A percentile compares a stretch with the other conserved stretches of the same genome.
Conservation (phyloP, 208 protist species). For the Leishmania braziliensis region DNA sequence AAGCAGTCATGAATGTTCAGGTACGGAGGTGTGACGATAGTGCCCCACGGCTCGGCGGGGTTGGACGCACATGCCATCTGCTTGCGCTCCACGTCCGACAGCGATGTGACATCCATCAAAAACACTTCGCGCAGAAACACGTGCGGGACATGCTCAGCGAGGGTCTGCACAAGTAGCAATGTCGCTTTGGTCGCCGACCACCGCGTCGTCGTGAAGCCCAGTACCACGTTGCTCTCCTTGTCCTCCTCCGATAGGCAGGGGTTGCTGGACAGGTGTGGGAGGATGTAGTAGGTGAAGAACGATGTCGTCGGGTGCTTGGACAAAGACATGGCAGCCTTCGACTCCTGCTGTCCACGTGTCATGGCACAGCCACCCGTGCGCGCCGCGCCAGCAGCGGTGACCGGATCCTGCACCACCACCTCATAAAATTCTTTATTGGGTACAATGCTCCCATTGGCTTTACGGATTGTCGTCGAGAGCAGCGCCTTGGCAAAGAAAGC, state of each 20-base stretch:
- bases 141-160: slow-evolving; percentile 48
- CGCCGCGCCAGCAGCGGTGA: slow-evolving; percentile 8
- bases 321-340: slow-evolving; percentile 17
- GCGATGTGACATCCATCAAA: slow-evolving; percentile 26
- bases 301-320: slow-evolving; percentile 29
- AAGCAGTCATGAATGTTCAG: slow-evolving; percentile 58
- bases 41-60: slow-evolving; percentile 20
- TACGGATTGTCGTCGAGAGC: slow-evolving; percentile 42
- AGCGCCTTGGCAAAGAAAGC: slow-evolving; percentile 45
- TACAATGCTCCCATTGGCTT: slow-evolving; percentile 28
- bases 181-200: slow-evolving; percentile 65
- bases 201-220: slow-evolving; percentile 34
- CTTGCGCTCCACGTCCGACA: slow-evolving; percentile 20
- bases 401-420: slow-evolving; percentile 15
- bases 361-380: not conserved
- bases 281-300: slow-evolving; percentile 52
- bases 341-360: slow-evolving; percentile 22
- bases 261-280: slow-evolving; percentile 44
- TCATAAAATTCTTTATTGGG: slow-evolving; percentile 22
- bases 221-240: slow-evolving; percentile 25
- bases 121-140: slow-evolving; percentile 56
- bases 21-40: slow-evolving; percentile 24
- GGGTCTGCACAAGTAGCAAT: slow-evolving; percentile 47
- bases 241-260: slow-evolving; percentile 46
- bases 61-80: not conserved